Evolutionary conservation across 768 basidiomycete species (phyloP).

Genomic region (Amanita fuliginea): DNA sequence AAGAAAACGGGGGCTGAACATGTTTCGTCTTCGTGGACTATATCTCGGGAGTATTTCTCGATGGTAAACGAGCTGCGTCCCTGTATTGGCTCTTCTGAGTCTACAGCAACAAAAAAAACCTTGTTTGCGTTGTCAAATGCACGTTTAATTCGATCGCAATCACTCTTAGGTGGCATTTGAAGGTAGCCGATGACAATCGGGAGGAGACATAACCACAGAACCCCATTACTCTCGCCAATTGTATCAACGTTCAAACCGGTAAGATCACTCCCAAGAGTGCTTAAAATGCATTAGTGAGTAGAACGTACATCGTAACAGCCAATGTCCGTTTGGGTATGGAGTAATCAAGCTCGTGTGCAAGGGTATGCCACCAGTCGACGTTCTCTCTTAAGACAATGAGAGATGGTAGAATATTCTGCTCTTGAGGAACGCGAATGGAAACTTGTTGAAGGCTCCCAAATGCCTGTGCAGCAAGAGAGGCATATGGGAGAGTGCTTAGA

Average conservation of each 20-base stretch:
- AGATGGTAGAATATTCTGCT: constrained; percentile 22
- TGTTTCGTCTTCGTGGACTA: constrained; percentile 8
- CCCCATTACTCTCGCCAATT: constrained; percentile 26
- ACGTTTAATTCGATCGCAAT: too few relatives aligned
- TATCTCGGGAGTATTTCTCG: background rate
- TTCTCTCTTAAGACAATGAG: constrained; percentile 31
- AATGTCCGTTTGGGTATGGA: constrained; percentile 25
- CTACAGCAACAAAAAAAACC: too few relatives aligned
- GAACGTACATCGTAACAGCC: constrained; percentile 31
- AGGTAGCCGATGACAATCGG: too few relatives aligned
- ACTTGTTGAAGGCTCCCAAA: constrained; percentile 33
- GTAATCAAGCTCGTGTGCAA: constrained; percentile 21
- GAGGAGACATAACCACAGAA: constrained; percentile 14
- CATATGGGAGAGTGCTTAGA: constrained; percentile 19
- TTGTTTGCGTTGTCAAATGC: too few relatives aligned
- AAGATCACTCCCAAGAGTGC: constrained; percentile 10
- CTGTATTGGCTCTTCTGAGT: constrained; percentile 5
- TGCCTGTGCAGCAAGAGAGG: constrained; percentile 18
- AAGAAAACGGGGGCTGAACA: constrained; percentile 14
- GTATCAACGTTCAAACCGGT: constrained; percentile 6
- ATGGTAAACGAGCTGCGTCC: constrained; percentile 3
- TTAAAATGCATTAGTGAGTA: constrained; percentile 30
- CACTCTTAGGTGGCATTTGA: too few relatives aligned
- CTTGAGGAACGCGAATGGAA: constrained; percentile 20
- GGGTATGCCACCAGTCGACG: constrained; percentile 29